Base-by-base conservation (phyloP, 257 asterid genomes). In the Solanum arcanum region DNA sequence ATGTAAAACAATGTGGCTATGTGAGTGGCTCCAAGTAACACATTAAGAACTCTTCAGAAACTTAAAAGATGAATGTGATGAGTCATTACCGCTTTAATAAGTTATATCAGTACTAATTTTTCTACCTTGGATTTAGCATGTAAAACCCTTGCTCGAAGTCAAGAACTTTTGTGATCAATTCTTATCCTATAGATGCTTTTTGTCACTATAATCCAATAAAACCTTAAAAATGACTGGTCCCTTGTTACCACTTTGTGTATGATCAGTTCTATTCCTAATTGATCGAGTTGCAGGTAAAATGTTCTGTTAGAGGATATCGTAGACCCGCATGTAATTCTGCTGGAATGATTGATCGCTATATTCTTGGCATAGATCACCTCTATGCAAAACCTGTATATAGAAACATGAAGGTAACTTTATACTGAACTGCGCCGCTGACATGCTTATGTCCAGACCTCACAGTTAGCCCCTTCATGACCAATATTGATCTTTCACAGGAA, bases 291-390 rank as follows among this genome's bases (percentile, higher is more conserved):
- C 89, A 95, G 99, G 98, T 96, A 86, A 95, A 92, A 86, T 96
- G 98, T 90, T 93, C 95, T 66, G 94, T 91, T 39, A 93, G 96
- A 90, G 97, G 99, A 89, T 94, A 96, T 89, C 94, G 92, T 4
- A 92, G 97, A 76, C 98, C 99, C 68, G 98, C 94, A 47, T 96
- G 99, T 88, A 96, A 94, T 87, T 86, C 99, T 89, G 99, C 96
- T 84, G 98, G 96, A 88, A 92, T 95, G 99, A 90, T 96, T 46
- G 99, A 95, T 91, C 94, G 95, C 33, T 76, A 44, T 81, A 59
- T 96, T 88, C 97, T 96, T 87, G 98, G 98, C 62, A 88, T 92
- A 37, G 81, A 91, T 87, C 99, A 93, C 39, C 93, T 96, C 69
- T 95, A 95, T 89, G 87, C 90, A 80, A 94, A 94, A 86, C 98